phyloP scores from a whole-genome alignment of 164 flowering plant genomes.

The Macadamia integrifolia region DNA sequence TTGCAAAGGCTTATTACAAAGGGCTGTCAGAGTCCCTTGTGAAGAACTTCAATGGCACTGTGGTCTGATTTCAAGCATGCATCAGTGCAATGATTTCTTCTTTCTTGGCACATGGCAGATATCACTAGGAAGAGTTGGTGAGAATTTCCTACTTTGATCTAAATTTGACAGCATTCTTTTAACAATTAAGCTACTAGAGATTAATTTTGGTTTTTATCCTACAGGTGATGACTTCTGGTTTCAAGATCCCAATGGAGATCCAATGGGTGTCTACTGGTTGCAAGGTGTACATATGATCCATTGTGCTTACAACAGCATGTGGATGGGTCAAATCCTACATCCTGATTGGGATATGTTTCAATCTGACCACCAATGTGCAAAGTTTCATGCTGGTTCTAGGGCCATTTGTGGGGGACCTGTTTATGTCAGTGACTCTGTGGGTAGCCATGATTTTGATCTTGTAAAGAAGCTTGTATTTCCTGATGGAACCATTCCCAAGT shows the following conservation, averaged over 20 bases:
- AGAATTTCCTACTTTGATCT: conserved; percentile 5
- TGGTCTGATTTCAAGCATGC: conserved; percentile 86
- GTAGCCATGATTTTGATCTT: conserved; percentile 67
- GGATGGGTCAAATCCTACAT: conserved; percentile 88
- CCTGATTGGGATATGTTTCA: conserved; percentile 99
- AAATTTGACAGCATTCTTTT: not conserved
- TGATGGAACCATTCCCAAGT: conserved; percentile 80
- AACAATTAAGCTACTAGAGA: not conserved
- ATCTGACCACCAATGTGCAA: conserved; percentile 70
- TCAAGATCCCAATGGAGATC: conserved; percentile 88
- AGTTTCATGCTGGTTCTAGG: conserved; percentile 77
- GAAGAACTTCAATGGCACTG: conserved; percentile 78
- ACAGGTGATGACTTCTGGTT: conserved; percentile 97
- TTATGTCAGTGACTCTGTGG: conserved; percentile 73
- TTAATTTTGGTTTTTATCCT: not conserved
- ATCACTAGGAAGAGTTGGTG: conserved; percentile 84
- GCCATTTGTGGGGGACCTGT: conserved; percentile 90
- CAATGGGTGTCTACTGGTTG: conserved; percentile 84
- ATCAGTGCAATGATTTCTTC: conserved; percentile 87
- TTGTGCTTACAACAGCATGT: conserved; percentile 88
- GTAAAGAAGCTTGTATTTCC: conserved; percentile 64
- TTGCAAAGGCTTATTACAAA: conserved; percentile 66
- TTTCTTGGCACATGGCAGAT: conserved; percentile 79
- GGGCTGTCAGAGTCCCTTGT: conserved; percentile 57
- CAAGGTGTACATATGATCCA: conserved; percentile 94